Evolutionary conservation across 2,329 filamentous ascomycete species (phyloP).

Genomic region (Fusarium pseudograminearum): DNA sequence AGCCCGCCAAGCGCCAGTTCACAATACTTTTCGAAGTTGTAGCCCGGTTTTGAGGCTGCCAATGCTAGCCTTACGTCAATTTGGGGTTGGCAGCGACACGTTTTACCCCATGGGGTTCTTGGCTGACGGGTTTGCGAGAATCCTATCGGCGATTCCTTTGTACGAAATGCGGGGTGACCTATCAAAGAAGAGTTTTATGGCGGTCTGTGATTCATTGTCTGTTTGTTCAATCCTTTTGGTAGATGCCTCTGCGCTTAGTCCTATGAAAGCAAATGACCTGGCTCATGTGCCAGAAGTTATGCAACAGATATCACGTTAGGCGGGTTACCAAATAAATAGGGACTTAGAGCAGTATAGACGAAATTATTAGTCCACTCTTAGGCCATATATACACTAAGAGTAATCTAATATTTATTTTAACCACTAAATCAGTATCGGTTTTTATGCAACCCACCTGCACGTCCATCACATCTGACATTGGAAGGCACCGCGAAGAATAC

Average conservation of each 20-base stretch:
- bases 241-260: rapidly evolving
- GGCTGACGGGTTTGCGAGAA: background rate
- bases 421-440: no score
- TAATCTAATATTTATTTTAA: no score
- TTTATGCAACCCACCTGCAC: no score
- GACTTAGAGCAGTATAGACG: no score
- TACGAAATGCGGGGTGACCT: background rate
- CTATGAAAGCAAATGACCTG: background rate
- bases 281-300: background rate
- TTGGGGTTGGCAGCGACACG: background rate
- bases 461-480: no score
- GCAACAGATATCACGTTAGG: background rate
- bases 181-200: background rate
- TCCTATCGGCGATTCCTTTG: background rate
- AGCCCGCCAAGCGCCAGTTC: background rate
- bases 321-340: no score
- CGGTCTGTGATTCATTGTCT: background rate
- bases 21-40: background rate
- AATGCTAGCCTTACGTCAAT: background rate
- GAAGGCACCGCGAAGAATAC: no score
- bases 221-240: background rate
- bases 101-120: background rate
- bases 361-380: no score
- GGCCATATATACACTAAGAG: no score
- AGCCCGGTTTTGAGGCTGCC: background rate